Evolutionary conservation across 257 asterid genomes (phyloP), one percentile per base, ranked within the genome.

Genomic region (Anisodus acutangulus): DNA sequence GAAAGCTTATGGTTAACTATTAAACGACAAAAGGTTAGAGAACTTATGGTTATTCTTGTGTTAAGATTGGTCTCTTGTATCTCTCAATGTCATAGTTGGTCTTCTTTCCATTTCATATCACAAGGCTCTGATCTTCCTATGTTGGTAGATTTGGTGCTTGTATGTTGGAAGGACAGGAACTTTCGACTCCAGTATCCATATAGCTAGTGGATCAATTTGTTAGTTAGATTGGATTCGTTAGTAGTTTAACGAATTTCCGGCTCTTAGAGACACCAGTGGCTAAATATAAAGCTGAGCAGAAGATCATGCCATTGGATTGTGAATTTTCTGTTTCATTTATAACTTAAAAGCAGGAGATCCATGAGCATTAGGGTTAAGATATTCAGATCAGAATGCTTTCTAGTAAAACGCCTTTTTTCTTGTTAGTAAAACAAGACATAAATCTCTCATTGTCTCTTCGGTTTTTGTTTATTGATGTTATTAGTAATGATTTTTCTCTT

Each of bases 401-500:
- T 19, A 26, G 62, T 76, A 54, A 4, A 76, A 49, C 45, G 12
- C 22, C 6, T 13, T 22, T 49, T 74, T 74, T n/a, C 58, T 45
- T 72, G 58, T 72, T 19, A 72, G 41, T 74, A 49, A 69, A 47
- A 49, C 3, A 22, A 74, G 43, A 74, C 51, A 76, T 76, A 51
- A 1, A 45, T 76, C 45, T 74, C 74, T 59, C 55, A 76, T 81
- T 55, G 69, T 74, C 68, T 47, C 85, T 15, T 84, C 80, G 55
- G 74, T 84, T 41, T 69, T 66, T 39, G 35, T 31, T 55, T 88
- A 72, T 76, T 67, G 84, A 78, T 88, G 59, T 79, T 71, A 81
- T 31, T 49, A 87, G 67, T 86, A 51, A 82, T 72, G 80, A 63
- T 62, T 85, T 72, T 60, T 83, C 54, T 71, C 66, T 86, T 72